Base-by-base conservation (phyloP, 2,329 filamentous ascomycete genomes). In the Rugonectria rugulosa region DNA sequence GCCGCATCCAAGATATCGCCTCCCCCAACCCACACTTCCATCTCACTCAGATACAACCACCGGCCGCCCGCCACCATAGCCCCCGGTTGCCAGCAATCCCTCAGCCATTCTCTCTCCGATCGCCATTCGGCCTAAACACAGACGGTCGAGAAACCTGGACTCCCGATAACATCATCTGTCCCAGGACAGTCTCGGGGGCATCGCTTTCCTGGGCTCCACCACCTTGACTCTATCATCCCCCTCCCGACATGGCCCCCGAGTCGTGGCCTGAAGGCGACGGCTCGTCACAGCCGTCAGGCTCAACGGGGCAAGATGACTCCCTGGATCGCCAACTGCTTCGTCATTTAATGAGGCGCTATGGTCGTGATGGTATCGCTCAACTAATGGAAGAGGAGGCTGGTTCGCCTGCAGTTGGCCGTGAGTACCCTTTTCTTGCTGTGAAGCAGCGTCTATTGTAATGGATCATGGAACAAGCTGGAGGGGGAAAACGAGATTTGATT, bases 271-370 rank as follows among this genome's bases (percentile, higher is more conserved):
- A 70, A 44, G 57, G 56, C 44, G 71, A 72, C 50, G 69, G 64
- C 60, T 57, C 66, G 57, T 65, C 70, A 29, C 66, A 71, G 52
- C 64, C 64, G 46, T 66, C 65, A n/a, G 52, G 53, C 27, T 52
- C 60, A 54, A 62, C 64, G 27, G 62, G 68, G 24, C 67, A 68
- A 26, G 65, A 68, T 40, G 64, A 66, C 53, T 56, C 53, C n/a
- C 65, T 73, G 31, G 72, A 73, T 53, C 70, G 70, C 10, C 72
- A 74, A 48, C 62, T 73, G 44, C 69, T 73, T 27, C 69, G 72
- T 26, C 71, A 74, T 61, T 67, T 73, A 8, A 66, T 73, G 63
- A 62, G 57, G 47, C 68, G 68, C 40, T 73, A 73, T 52, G 67
- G 69, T 26, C 67, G 63, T 21, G 70, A 73, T n/a, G 70, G 70